Evolutionary conservation across 169 alveolate genomes (phyloP).

Genomic region (Amoebophrya sp.): DNA sequence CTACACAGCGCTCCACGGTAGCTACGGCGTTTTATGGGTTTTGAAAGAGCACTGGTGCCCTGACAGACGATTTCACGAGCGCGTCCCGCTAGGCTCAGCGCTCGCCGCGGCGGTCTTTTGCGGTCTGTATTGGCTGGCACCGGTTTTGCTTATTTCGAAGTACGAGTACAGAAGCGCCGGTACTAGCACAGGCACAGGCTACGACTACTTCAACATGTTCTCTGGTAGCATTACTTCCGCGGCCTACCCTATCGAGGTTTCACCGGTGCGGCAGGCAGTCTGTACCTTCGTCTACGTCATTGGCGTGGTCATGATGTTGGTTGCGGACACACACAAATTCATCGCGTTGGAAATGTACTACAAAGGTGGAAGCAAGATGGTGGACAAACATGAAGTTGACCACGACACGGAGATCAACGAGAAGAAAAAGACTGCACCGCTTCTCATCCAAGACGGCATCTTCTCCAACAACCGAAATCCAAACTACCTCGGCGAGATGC

Average conservation of each 20-base stretch:
- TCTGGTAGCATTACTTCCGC: too few species aligned
- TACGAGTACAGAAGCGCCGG: too few species aligned
- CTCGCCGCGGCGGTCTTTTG: background rate
- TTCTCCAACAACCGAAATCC: background rate
- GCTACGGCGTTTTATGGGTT: background rate
- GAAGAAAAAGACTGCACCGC: background rate
- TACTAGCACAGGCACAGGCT: too few species aligned
- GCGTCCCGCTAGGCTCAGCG: background rate
- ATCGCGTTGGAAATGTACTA: background rate
- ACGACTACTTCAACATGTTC: too few species aligned
- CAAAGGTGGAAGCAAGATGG: too few species aligned
- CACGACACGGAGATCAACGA: background rate
- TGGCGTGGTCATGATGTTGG: background rate
- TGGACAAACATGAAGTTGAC: too few species aligned
- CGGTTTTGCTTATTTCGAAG: background rate
- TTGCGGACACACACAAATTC: background rate
- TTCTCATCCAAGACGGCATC: background rate
- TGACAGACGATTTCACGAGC: background rate
- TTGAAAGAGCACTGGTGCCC: slow-evolving; percentile 2
- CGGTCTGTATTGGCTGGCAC: background rate
- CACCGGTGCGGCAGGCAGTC: background rate
- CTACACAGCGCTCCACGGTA: background rate
- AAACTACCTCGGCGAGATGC: slow-evolving; percentile 10
- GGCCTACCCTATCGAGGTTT: background rate
- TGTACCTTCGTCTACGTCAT: background rate